These are phyloP conservation scores for Pichia sp. DNA, from an alignment of 1,139 yeast species.

Conservation along the genomic window DNA sequence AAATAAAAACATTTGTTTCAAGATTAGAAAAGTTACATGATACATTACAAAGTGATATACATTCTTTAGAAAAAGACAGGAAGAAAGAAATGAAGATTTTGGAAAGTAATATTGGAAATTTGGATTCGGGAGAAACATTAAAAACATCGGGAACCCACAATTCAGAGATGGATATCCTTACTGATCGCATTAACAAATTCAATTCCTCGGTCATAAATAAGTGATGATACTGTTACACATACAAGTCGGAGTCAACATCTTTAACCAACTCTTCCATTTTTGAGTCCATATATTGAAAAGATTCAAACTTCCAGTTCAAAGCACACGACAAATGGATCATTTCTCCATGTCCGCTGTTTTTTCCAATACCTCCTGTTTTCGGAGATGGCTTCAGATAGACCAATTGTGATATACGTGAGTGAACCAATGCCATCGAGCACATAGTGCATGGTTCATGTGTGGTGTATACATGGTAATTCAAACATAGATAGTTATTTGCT, in stretches of 20 bases:
- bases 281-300: slow-evolving; percentile 49
- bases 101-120: not conserved
- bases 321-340: slow-evolving; percentile 71
- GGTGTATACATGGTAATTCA: slow-evolving; percentile 73
- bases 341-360: slow-evolving; percentile 63
- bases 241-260: slow-evolving; percentile 26
- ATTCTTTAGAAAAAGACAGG: not conserved
- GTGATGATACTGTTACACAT: slow-evolving; percentile 14
- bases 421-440: slow-evolving; percentile 97
- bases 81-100: not conserved
- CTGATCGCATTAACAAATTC: slow-evolving; percentile 1
- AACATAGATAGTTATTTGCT: slow-evolving; percentile 59
- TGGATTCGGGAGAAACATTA: not conserved
- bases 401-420: slow-evolving; percentile 75
- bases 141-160: too few relatives aligned
- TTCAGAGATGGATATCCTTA: not conserved
- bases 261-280: slow-evolving; percentile 32
- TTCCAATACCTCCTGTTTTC: slow-evolving; percentile 54
- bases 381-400: slow-evolving; percentile 52
- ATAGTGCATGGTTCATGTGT: slow-evolving; percentile 96
- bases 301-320: slow-evolving; percentile 79
- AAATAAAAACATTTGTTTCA: slow-evolving; percentile 4
- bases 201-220: not conserved
- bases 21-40: slow-evolving; percentile 6
- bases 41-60: not conserved